Evolutionary conservation across 1,139 yeast genomes (phyloP).

Genomic region (Scheffersomyces segobiensis): DNA sequence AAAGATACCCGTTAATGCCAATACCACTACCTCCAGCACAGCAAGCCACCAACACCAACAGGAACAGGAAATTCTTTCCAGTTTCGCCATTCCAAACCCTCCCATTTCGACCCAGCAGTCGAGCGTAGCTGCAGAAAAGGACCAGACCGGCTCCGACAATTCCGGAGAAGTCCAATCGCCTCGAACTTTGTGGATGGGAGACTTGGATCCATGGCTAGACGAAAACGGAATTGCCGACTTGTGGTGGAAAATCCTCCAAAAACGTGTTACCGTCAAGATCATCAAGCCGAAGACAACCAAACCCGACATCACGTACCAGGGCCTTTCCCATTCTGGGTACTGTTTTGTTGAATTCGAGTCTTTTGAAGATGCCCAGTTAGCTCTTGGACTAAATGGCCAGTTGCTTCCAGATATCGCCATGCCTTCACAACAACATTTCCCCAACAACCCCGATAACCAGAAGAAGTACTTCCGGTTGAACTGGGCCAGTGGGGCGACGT

Average conservation of each 20-base stretch:
- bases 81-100: constrained; percentile 44
- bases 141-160: constrained; percentile 4
- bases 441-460: constrained; percentile 52
- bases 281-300: constrained; percentile 47
- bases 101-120: constrained; percentile 42
- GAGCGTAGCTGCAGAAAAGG: constrained; percentile 22
- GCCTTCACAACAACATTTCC: constrained; percentile 45
- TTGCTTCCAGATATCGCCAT: constrained; percentile 58
- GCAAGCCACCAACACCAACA: constrained; percentile 49
- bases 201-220: constrained; percentile 72
- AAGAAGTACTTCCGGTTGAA: constrained; percentile 64
- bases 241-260: constrained; percentile 53
- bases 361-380: constrained; percentile 64
- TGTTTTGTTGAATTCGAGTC: constrained; percentile 71
- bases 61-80: constrained; percentile 44
- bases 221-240: constrained; percentile 58
- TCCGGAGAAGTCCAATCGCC: constrained; percentile 32
- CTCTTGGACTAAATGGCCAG: constrained; percentile 64
- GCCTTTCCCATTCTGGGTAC: constrained; percentile 63
- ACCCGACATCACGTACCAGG: constrained; percentile 26
- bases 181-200: constrained; percentile 77
- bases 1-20: constrained; percentile 3
- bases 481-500: constrained; percentile 73
- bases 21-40: constrained; percentile 27
- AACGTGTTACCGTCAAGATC: constrained; percentile 50